phyloP scores from a whole-genome alignment of 345 rosid species.

The Physaria fendleri region DNA sequence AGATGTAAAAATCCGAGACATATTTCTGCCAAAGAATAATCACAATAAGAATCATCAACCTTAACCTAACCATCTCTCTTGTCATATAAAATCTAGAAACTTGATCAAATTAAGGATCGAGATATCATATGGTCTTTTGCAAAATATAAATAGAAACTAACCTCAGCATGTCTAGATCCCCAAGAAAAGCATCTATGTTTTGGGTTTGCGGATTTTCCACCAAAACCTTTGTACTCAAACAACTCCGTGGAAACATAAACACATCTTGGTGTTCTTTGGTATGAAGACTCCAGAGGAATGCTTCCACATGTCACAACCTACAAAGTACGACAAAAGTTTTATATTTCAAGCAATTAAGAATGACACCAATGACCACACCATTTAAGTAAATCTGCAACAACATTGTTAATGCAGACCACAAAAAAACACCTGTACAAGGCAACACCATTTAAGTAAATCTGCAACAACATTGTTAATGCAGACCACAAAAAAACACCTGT shows the following conservation, averaged over 20 bases:
- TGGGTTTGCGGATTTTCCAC: conserved; percentile 74
- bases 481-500: background rate
- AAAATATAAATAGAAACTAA: background rate
- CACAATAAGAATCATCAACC: conserved; percentile 2
- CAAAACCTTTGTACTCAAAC: conserved; percentile 70
- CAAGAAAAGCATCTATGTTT: conserved; percentile 77
- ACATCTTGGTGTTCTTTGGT: conserved; percentile 74
- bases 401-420: background rate
- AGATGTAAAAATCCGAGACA: conserved; percentile 83
- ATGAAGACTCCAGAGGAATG: conserved; percentile 80
- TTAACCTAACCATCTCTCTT: background rate
- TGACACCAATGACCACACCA: background rate
- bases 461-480: conserved; percentile 2
- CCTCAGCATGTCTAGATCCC: conserved; percentile 87
- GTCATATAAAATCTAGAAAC: background rate
- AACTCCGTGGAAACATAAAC: conserved; percentile 80
- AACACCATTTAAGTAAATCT: background rate
- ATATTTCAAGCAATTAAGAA: background rate
- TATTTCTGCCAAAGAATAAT: conserved; percentile 48
- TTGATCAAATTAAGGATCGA: background rate
- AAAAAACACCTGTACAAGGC: too few relatives aligned
- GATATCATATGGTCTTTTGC: background rate
- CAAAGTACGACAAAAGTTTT: background rate
- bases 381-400: background rate
- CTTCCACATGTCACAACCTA: conserved; percentile 99